Percentiles rank a stretch among this genome's conserved stretches.
phyloP scores from a whole-genome alignment of 176 grass and related monocot genomes.

The Melocanna baccifera region DNA sequence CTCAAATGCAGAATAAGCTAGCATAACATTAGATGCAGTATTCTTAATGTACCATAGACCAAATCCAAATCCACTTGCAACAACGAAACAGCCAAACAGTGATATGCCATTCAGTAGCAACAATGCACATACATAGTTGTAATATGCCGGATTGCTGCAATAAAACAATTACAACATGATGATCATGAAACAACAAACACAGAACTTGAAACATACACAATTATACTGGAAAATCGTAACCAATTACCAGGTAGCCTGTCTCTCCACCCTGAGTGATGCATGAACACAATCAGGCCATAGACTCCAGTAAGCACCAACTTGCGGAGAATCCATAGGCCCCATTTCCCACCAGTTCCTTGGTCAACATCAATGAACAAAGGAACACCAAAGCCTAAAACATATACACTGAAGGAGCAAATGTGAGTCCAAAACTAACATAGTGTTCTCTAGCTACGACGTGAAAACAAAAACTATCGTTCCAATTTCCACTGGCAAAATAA shows the following conservation, averaged over 20 bases:
- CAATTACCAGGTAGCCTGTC: conserved; percentile 85
- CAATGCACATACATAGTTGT: conserved; percentile 90
- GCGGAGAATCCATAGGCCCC: conserved; percentile 83
- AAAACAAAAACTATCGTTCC: not conserved
- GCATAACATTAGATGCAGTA: conserved; percentile 5
- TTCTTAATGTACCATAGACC: conserved; percentile 70
- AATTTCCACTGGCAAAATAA: conserved; percentile 5
- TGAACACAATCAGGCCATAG: conserved; percentile 81
- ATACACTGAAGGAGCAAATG: conserved; percentile 54
- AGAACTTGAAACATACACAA: conserved; percentile 23
- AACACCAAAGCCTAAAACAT: conserved; percentile 87
- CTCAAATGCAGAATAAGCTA: conserved; percentile 27
- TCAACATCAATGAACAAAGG: conserved; percentile 66
- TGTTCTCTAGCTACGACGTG: not conserved
- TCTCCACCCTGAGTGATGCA: conserved; percentile 97
- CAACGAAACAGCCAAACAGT: conserved; percentile 75
- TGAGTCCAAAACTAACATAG: conserved; percentile 8
- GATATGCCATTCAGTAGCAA: conserved; percentile 71
- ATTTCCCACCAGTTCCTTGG: conserved; percentile 80
- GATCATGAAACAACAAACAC: conserved; percentile 18
- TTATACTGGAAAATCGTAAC: not conserved
- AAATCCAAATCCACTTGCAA: conserved; percentile 77
- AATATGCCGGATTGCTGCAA: conserved; percentile 92
- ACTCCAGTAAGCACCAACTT: conserved; percentile 88
- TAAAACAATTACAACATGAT: conserved; percentile 15